Conservation (phyloP, 2,329 filamentous ascomycete genomes). For the Xylaria sp. region DNA sequence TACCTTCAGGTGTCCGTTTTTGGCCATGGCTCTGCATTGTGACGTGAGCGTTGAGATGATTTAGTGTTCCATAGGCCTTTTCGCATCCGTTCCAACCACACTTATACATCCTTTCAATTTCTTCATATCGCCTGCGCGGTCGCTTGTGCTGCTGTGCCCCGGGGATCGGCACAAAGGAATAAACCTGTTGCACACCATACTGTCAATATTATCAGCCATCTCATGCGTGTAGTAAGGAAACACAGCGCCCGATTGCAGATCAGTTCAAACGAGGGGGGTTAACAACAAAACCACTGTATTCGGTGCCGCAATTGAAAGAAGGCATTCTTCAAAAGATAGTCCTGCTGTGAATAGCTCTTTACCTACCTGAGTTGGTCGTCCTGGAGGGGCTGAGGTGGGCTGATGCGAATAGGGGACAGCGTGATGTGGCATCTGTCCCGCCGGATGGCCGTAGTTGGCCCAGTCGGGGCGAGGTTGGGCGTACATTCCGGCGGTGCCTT, state of each 20-base stretch:
- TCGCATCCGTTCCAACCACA: constrained; percentile 99
- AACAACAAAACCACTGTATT: background rate
- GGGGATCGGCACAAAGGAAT: constrained; percentile 97
- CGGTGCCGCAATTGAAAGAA: background rate
- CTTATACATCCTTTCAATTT: constrained; percentile 99
- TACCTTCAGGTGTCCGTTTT: constrained; percentile 98
- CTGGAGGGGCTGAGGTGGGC: constrained; percentile 65
- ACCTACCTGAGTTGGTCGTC: constrained; percentile 71
- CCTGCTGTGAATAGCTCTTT: constrained; percentile 1
- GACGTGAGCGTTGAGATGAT: constrained; percentile 97
- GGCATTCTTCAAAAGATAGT: background rate
- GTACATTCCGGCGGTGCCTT: constrained; percentile 72
- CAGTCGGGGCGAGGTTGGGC: constrained; percentile 79
- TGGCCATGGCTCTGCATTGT: constrained; percentile 98
- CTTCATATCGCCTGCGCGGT: constrained; percentile 91
- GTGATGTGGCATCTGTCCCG: constrained; percentile 62
- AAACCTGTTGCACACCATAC: constrained; percentile 73
- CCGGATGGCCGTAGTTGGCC: constrained; percentile 71
- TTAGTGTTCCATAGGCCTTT: constrained; percentile 97
- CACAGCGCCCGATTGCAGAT: constrained; percentile 5
- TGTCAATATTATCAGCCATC: constrained; percentile 52
- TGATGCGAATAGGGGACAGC: constrained; percentile 65
- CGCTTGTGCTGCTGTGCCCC: constrained; percentile 98
- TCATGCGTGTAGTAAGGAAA: constrained; percentile 35
- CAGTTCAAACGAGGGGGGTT: background rate